Evolutionary conservation across 805 yeast species (phyloP).

Genomic region (Kazachstania bromeliacearum): DNA sequence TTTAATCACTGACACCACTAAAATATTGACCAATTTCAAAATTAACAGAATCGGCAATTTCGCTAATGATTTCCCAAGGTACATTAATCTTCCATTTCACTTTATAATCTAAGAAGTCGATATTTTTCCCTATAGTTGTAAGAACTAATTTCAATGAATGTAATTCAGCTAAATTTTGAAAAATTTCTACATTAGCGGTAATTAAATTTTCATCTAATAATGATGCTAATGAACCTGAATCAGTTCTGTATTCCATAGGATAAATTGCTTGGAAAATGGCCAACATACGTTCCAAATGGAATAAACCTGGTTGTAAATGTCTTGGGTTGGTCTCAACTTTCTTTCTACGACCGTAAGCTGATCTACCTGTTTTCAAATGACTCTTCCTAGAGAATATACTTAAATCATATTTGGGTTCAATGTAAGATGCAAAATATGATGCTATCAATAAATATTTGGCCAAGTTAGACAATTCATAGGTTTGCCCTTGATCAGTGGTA

Average conservation of each 20-base stretch:
- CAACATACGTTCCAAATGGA: slow-evolving; percentile 67
- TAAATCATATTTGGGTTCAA: slow-evolving; percentile 60
- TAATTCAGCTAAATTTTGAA: slow-evolving; percentile 51
- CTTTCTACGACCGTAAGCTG: slow-evolving; percentile 34
- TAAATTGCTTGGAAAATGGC: slow-evolving; percentile 72
- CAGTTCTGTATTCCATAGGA: slow-evolving; percentile 27
- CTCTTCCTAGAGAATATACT: slow-evolving; percentile 51
- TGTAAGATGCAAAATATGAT: slow-evolving; percentile 73
- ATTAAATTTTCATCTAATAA: slow-evolving; percentile 17
- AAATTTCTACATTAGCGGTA: slow-evolving; percentile 40
- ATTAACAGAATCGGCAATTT: slow-evolving; percentile 52
- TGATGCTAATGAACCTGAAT: slow-evolving; percentile 15
- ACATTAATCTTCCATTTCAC: slow-evolving; percentile 75
- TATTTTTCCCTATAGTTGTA: slow-evolving; percentile 32
- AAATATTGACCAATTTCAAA: slow-evolving; percentile 61
- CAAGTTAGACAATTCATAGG: slow-evolving; percentile 44
- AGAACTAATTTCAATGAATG: slow-evolving; percentile 43
- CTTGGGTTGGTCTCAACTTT: slow-evolving; percentile 47
- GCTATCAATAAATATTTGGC: slow-evolving; percentile 71
- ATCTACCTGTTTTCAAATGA: slow-evolving; percentile 37
- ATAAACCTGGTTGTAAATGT: slow-evolving; percentile 59
- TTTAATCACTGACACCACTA: slow-evolving; percentile 13
- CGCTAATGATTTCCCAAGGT: slow-evolving; percentile 53
- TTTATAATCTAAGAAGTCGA: slow-evolving; percentile 54
- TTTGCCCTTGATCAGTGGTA: slow-evolving; percentile 4